Conservation (phyloP, 2,329 filamentous ascomycete genomes). For the Cryphonectria nitschkei region DNA sequence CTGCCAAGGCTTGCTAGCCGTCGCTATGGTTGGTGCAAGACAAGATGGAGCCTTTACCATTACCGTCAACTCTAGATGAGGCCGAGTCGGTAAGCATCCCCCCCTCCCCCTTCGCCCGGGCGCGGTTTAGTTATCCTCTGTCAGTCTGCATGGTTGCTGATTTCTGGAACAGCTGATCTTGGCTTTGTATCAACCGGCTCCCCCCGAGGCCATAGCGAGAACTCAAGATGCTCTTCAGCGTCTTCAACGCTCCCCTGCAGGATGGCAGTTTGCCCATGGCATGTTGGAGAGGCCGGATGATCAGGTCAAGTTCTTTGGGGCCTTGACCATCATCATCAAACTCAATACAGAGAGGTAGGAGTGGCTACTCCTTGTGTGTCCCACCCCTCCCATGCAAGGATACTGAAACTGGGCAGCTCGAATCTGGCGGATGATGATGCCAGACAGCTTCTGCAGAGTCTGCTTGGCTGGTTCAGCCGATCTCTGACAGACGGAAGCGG, state of each 20-base stretch:
- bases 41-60: conserved; percentile 37
- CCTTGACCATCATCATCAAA: conserved; percentile 90
- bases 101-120: no score
- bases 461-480: conserved; percentile 65
- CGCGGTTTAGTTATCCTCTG: not conserved
- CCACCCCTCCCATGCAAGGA: not conserved
- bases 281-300: conserved; percentile 71
- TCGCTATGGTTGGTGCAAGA: conserved; percentile 25
- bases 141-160: conserved; percentile 12
- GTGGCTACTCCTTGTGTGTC: conserved; percentile 47
- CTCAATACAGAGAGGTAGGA: conserved; percentile 76
- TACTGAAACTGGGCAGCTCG: conserved; percentile 38
- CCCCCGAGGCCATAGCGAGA: conserved; percentile 50
- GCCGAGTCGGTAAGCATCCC: conserved; percentile 39
- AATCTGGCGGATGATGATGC: conserved; percentile 62
- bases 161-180: conserved; percentile 48
- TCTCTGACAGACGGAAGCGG: conserved; percentile 56
- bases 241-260: conserved; percentile 77
- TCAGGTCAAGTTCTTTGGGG: conserved; percentile 88
- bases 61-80: conserved; percentile 41
- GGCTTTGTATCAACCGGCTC: conserved; percentile 57
- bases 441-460: conserved; percentile 59
- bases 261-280: conserved; percentile 83
- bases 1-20: conserved; percentile 19
- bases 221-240: conserved; percentile 76